Conservation (phyloP, 257 asterid species). For the Solanum sparsipilum region DNA sequence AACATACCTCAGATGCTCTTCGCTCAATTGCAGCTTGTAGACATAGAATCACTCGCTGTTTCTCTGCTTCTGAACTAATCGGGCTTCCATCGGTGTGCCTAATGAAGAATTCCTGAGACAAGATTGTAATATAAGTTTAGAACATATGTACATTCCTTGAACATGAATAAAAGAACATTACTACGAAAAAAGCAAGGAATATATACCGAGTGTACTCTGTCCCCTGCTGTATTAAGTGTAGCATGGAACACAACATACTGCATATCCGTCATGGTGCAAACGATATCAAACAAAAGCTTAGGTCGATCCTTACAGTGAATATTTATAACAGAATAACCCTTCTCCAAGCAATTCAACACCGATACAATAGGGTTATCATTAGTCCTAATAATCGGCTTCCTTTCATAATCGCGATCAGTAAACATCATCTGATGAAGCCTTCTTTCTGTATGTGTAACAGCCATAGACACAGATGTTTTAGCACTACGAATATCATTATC, state of each 20-base stretch:
- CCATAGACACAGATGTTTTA: slow-evolving; percentile 52
- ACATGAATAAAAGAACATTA: not conserved
- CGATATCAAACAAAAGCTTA: slow-evolving; percentile 80
- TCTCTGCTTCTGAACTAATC: slow-evolving; percentile 74
- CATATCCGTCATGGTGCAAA: slow-evolving; percentile 95
- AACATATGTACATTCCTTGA: not conserved
- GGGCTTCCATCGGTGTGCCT: slow-evolving; percentile 79
- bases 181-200: not conserved
- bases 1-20: slow-evolving; percentile 55
- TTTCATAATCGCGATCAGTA: slow-evolving; percentile 80
- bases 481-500: slow-evolving; percentile 79
- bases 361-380: slow-evolving; percentile 40
- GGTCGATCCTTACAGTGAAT: slow-evolving; percentile 73
- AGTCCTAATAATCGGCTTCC: slow-evolving; percentile 30
- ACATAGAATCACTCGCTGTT: slow-evolving; percentile 73
- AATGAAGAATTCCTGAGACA: slow-evolving; percentile 77
- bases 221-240: slow-evolving; percentile 53
- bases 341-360: slow-evolving; percentile 71
- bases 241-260: slow-evolving; percentile 86
- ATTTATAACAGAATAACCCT: slow-evolving; percentile 75
- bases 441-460: slow-evolving; percentile 73
- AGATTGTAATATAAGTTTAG: slow-evolving; percentile 1
- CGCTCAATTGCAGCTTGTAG: slow-evolving; percentile 49
- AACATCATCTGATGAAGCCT: slow-evolving; percentile 99
- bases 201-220: slow-evolving; percentile 59